Percentiles rank a stretch among this genome's conserved stretches.
phyloP scores from a whole-genome alignment of 2,329 filamentous ascomycete species.

The Penicillium sp. region DNA sequence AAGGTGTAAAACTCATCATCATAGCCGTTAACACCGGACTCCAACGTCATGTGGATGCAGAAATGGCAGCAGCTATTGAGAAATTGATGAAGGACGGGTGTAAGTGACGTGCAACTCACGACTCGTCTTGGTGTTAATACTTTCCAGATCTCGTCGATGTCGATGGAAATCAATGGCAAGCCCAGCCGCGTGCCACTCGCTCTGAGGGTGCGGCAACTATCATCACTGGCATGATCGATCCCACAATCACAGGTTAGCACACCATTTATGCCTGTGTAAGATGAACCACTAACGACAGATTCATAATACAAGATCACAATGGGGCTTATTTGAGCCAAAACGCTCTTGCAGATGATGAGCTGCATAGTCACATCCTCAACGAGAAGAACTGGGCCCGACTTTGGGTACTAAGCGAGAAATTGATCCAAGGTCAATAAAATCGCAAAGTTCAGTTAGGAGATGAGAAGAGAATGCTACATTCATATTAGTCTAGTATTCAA shows the following conservation, averaged over 20 bases:
- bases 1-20: neutral
- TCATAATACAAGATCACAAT: neutral
- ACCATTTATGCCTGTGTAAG: too few relatives aligned
- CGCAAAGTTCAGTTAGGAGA: too few relatives aligned
- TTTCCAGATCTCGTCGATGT: slow-evolving; percentile 9
- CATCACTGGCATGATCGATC: slow-evolving; percentile 26
- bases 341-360: slow-evolving; percentile 21
- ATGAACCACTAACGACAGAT: too few relatives aligned
- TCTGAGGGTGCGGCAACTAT: slow-evolving; percentile 25
- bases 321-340: slow-evolving; percentile 20
- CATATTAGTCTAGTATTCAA: neutral
- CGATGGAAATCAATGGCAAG: slow-evolving; percentile 16
- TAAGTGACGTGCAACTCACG: neutral
- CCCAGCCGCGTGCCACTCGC: slow-evolving; percentile 16
- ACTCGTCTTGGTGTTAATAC: neutral
- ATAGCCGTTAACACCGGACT: neutral
- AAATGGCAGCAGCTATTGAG: neutral
- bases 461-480: neutral
- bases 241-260: slow-evolving; percentile 19
- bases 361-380: slow-evolving; percentile 25
- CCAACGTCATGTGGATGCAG: neutral
- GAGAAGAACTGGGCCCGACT: slow-evolving; percentile 25
- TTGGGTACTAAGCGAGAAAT: slow-evolving; percentile 33
- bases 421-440: slow-evolving; percentile 12
- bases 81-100: neutral